Conservation (phyloP, 495 filamentous ascomycete species). For the Tirmania nivea region DNA sequence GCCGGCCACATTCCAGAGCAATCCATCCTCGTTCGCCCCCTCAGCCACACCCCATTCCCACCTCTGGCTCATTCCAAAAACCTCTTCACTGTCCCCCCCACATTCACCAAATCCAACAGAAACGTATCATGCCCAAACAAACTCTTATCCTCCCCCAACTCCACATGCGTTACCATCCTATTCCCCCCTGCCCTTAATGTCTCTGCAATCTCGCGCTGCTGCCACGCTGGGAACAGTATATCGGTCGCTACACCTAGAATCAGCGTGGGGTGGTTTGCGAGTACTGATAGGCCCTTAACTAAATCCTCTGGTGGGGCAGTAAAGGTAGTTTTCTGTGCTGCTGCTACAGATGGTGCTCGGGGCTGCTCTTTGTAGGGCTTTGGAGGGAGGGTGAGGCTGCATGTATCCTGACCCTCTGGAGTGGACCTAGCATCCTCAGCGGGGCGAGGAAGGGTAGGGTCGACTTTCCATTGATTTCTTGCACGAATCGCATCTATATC, state of each 20-base stretch:
- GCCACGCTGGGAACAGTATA: slow-evolving; percentile 95
- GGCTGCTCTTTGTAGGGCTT: slow-evolving; percentile 66
- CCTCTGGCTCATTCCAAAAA: slow-evolving; percentile 42
- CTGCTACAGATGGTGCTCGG: slow-evolving; percentile 17
- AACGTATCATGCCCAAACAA: slow-evolving; percentile 91
- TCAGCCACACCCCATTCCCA: not conserved
- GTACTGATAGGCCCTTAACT: slow-evolving; percentile 44
- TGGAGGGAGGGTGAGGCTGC: slow-evolving; percentile 68
- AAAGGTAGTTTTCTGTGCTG: not conserved
- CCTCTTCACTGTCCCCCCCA: slow-evolving; percentile 57
- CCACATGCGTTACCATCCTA: slow-evolving; percentile 56
- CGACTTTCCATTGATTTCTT: slow-evolving; percentile 29
- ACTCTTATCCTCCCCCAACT: slow-evolving; percentile 77
- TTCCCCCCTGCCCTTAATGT: slow-evolving; percentile 60
- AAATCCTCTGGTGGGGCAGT: slow-evolving; percentile 33
- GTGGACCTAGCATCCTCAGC: not conserved
- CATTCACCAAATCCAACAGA: slow-evolving; percentile 72
- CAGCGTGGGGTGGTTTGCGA: slow-evolving; percentile 56
- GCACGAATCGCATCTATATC: slow-evolving; percentile 27
- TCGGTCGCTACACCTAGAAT: slow-evolving; percentile 92
- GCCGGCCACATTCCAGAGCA: too few species aligned
- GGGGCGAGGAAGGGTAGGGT: slow-evolving; percentile 18
- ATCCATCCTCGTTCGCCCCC: not conserved
- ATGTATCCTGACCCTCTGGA: slow-evolving; percentile 27
- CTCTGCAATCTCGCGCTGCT: slow-evolving; percentile 84